Conservation (phyloP, 2,329 filamentous ascomycete species). For the Neonectria coccinea region DNA sequence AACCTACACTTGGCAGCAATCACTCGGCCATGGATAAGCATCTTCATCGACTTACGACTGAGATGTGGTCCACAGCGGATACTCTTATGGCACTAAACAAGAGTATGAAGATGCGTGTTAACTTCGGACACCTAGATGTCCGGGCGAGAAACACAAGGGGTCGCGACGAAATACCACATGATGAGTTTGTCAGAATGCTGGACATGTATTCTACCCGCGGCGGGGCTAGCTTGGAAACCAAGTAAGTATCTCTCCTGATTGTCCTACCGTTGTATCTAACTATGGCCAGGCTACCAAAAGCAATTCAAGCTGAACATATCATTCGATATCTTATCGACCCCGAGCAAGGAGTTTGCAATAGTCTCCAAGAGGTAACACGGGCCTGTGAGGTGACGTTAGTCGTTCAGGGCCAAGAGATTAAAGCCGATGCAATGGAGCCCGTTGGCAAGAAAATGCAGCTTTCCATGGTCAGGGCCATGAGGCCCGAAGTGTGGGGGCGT, state of each 20-base stretch:
- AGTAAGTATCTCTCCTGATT: slow-evolving; percentile 36
- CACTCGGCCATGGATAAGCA: slow-evolving; percentile 32
- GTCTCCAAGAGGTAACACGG: slow-evolving; percentile 24
- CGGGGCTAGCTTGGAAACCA: slow-evolving; percentile 45
- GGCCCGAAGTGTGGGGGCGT: slow-evolving; percentile 37
- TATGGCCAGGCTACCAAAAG: slow-evolving; percentile 30
- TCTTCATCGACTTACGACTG: slow-evolving; percentile 35
- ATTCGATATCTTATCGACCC: slow-evolving; percentile 33
- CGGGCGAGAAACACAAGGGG: slow-evolving; percentile 42
- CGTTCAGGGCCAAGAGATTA: slow-evolving; percentile 37
- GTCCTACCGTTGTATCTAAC: slow-evolving; percentile 21
- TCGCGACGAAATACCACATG: slow-evolving; percentile 38
- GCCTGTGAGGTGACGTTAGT: slow-evolving; percentile 40
- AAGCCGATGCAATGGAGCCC: slow-evolving; percentile 33
- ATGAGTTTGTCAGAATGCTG: slow-evolving; percentile 44
- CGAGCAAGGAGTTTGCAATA: slow-evolving; percentile 29
- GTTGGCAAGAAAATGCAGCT: slow-evolving; percentile 32
- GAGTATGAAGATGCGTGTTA: slow-evolving; percentile 48
- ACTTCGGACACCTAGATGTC: slow-evolving; percentile 49
- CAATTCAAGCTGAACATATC: slow-evolving; percentile 30
- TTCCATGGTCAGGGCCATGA: slow-evolving; percentile 39
- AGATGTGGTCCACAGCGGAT: slow-evolving; percentile 40
- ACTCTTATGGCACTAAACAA: slow-evolving; percentile 42
- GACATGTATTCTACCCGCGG: slow-evolving; percentile 46
- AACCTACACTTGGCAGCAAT: slow-evolving; percentile 8